Base-by-base conservation (phyloP, 108 stramenopile genomes). In the Seminavis robusta region DNA sequence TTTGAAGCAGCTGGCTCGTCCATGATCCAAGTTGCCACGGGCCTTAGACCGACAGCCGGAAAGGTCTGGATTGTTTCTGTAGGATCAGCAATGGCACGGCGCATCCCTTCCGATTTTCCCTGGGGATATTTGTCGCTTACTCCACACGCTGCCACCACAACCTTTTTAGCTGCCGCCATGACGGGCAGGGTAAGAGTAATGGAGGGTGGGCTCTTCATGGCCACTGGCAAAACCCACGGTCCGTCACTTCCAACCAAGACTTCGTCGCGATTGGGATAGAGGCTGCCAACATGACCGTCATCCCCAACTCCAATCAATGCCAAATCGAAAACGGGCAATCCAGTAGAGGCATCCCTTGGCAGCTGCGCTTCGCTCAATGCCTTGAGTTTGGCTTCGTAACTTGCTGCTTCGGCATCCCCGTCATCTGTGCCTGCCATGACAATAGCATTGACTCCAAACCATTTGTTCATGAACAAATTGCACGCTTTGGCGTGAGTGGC, bases 401-500 rank as follows among this genome's bases (percentile, higher is more conserved):
- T 56, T 0, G 52, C 31, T 3, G 91, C 84, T 48, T 92, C 90
- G 16, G 47, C 52, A 1, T 49, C 52, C 0, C 76, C 83, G 50
- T 88, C 75, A 23, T 45, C 59, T 0, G 82, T 71, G 3, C 87
- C 87, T 25, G 57, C 74, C 44, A 88, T 33, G 8, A 76, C 56
- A 20, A 92, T 52, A 0, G 76, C 54, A 50, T 80, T 55, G 3
- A 36, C 43, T 27, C 74, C 66, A 1, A 63, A 65, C 90, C 90
- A 92, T 0, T 56, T 38, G 47, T 76, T 44, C 13, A 88, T 42
- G 59, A 92, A 92, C 34, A 78, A 59, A 4, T 52, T 43, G 21
- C 56, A 37, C 4, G 90, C 90, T 53, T 92, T 84, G 25, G 90
- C 90, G 47, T 92, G 84, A 28, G 80, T 92, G 3, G 84, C 78